These are phyloP conservation scores for Lizonia empirigonia DNA, from an alignment of 2,329 filamentous ascomycete species.

Conservation along the genomic window DNA sequence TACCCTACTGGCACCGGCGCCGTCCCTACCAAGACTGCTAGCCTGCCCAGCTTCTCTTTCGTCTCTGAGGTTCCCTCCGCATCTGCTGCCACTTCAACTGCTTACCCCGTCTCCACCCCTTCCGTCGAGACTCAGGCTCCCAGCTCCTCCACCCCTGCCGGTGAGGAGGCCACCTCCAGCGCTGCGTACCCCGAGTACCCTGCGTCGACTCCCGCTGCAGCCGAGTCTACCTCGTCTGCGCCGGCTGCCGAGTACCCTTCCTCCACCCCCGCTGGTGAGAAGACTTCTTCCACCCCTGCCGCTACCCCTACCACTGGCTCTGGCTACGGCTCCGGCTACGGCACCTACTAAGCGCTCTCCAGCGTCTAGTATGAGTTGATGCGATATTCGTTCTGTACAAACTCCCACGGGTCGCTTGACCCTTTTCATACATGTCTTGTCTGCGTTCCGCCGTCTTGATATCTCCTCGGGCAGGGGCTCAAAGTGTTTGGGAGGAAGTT, in stretches of 20 bases:
- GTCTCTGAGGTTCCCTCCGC: constrained; percentile 31
- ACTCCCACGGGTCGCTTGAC: constrained; percentile 29
- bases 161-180: constrained; percentile 20
- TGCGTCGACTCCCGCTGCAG: constrained; percentile 17
- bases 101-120: constrained; percentile 17
- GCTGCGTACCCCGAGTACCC: constrained; percentile 2
- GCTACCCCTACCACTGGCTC: constrained; percentile 21
- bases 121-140: constrained; percentile 19
- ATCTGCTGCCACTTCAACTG: constrained; percentile 3
- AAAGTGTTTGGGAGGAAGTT: constrained; percentile 21
- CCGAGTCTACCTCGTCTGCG: constrained; percentile 13
- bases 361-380: constrained; percentile 24
- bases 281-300: constrained; percentile 19
- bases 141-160: constrained; percentile 19
- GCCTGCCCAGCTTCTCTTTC: constrained; percentile 32
- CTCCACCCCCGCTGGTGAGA: constrained; percentile 16
- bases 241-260: constrained; percentile 8
- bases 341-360: constrained; percentile 30
- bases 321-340: constrained; percentile 25
- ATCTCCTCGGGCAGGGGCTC: constrained; percentile 29
- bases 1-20: constrained; percentile 27
- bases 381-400: constrained; percentile 24
- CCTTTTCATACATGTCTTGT: constrained; percentile 36
- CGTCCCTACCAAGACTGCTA: constrained; percentile 24
- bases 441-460: constrained; percentile 25